Evolutionary conservation across 495 filamentous ascomycete species (phyloP), one percentile per base, ranked within the genome.

Genomic region (Daldinia vernicosa): DNA sequence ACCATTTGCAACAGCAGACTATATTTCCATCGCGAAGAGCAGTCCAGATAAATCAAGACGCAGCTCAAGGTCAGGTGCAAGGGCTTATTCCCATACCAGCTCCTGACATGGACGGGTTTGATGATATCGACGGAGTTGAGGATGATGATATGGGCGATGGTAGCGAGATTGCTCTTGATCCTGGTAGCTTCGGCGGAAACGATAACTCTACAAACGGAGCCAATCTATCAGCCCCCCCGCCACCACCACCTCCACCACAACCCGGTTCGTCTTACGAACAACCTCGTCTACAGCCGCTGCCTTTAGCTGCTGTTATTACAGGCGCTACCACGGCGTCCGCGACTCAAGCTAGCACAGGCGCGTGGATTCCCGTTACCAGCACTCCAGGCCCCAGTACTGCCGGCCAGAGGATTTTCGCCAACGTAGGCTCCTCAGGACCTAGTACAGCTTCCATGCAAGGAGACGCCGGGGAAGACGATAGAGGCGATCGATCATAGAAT

Each of bases 111-210:
- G 79, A 80, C 24, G 72, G 61, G 0, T 78, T 82, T 17, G 81
- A 81, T 17, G 80, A 83, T 27, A 62, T 61, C 3, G 79, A 81
- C 66, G 78, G 68, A 7, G 71, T 78, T 15, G 81, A 82, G 19
- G 81, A 83, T 26, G 80, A 81, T 30, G 80, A 83, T 47, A 80
- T 81, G 57, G 81, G 81, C 45, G 80, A 83, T 59, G 81, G 79
- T 26, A 79, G 73, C 55, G 81, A 83, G 43, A 78, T 82, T 72
- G 76, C 79, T 24, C 75, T 82, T 11, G 80, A 82, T 60, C 55
- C 67, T 37, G 69, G 65, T 45, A 50, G 22, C 56, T 66, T 63
- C 37, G 58, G 68, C 32, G 32, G 15, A 35, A 72, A 67, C 19
- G 52, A 60, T 15, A 33, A 66, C 12, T 57, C 19, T 7, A 30